Conservation (phyloP, 2,329 filamentous ascomycete genomes). For the Penicillium sp. region DNA sequence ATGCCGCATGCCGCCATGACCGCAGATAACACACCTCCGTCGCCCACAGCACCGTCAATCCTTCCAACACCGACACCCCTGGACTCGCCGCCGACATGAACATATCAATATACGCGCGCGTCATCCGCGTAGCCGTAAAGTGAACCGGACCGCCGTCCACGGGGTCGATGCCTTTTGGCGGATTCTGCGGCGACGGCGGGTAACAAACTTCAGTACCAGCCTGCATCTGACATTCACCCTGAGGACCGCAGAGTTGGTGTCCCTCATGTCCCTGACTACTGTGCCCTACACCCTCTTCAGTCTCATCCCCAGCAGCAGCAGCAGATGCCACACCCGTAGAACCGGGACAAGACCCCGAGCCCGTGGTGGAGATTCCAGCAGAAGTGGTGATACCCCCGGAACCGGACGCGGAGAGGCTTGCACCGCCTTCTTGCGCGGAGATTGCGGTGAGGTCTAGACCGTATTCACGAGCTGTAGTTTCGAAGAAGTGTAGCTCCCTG, state of each 20-base stretch:
- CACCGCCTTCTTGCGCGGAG: constrained; percentile 32
- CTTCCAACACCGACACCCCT: constrained; percentile 56
- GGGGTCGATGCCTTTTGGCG: background rate
- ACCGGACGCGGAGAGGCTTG: constrained; percentile 17
- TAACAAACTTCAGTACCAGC: constrained; percentile 10
- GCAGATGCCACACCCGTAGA: constrained; percentile 31
- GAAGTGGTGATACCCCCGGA: constrained; percentile 14
- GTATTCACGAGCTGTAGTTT: constrained; percentile 58
- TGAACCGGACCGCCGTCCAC: constrained; percentile 16
- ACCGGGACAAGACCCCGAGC: constrained; percentile 18
- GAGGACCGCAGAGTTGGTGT: constrained; percentile 15
- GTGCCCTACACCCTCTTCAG: background rate
- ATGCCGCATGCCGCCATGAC: constrained; percentile 49
- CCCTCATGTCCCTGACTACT: constrained; percentile 9
- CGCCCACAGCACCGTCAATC: constrained; percentile 69
- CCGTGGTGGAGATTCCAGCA: constrained; percentile 13
- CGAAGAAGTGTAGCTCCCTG: constrained; percentile 63
- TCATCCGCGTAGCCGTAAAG: constrained; percentile 43
- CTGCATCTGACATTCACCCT: constrained; percentile 23
- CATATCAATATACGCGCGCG: constrained; percentile 53
- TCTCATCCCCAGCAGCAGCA: background rate
- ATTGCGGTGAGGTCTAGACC: constrained; percentile 49
- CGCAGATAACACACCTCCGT: constrained; percentile 63
- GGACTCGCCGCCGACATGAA: constrained; percentile 54
- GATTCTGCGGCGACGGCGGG: background rate